Base-by-base conservation (phyloP, 352 stramenopile species). In the Globisporangium recalcitrans region DNA sequence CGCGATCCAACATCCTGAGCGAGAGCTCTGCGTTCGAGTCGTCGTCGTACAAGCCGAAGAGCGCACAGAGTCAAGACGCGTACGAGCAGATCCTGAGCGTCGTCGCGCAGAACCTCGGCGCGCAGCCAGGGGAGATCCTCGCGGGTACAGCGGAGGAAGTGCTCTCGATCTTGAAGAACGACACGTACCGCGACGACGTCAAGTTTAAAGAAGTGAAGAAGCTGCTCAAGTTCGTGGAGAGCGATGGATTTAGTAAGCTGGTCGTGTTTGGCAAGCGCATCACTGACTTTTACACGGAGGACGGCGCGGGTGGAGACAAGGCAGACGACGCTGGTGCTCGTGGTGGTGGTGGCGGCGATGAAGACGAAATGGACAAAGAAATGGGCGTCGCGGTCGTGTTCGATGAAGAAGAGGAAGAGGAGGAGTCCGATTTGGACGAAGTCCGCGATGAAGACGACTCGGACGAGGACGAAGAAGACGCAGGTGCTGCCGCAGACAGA, bases 371-470 rank as follows among this genome's bases (percentile, higher is more conserved):
- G 53, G 96, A 99, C 63, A 97, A 98, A 65, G 96, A 99, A 70
- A 98, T 98, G 93, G 96, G 96, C 52, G 97, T 99, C 46, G 96
- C 96, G 0, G 97, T 99, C 14, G 93, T 99, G 0, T 99, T 99
- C 78, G 96, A 99, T 63, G 93, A 98, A 66, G 96, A 98, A 38
- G 96, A 98, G 10, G 96, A 98, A n/a, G 89, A 96, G 38, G 88
- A 96, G 29, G 91, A 95, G 62, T 95, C 92, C n/a, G 93, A 97
- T 73, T 65, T 97, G 54, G 90, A 98, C 58, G 90, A 98, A 67
- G 88, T 98, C 2, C 77, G 71, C 2, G 73, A 80, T 4, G 78
- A 84, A 7, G 77, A 91, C 1, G 77, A 93, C 10, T 74, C 85
- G 13, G 71, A 86, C 0, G 77, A 84, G 0, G 77, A 79, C 8